Evolutionary conservation across 2,329 filamentous ascomycete species (phyloP), one percentile per base, ranked within the genome.

Genomic region (Cercospora janseana): DNA sequence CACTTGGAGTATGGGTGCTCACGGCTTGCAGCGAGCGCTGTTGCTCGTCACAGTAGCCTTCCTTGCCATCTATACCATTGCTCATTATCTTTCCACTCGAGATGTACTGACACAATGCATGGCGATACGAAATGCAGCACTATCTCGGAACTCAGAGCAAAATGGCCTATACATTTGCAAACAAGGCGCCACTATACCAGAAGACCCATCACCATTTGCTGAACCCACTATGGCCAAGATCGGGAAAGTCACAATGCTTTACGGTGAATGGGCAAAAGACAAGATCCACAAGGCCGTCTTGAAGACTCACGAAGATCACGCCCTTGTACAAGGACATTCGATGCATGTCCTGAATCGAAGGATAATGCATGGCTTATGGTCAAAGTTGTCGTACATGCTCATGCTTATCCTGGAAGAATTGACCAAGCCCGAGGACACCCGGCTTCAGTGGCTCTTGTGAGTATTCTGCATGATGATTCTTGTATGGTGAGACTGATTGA

Each of bases 381-480:
- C 47, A 41, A 60, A 57, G 46, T 52, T 51, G 4, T 46, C 52
- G 3, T 59, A 46, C 38, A 38, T 57, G 23, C 41, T 48, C 4
- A 23, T 13, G 10, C 16, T 45, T 8, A 52, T 69, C 13, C 55
- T 60, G 6, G 41, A 59, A 23, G 65, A 68, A 35, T 37, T 69
- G 37, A 51, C 55, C 23, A 66, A 65, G 49, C 60, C 60, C 5
- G 53, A 56, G 12, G 44, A 49, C 1, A 35, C 59, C 13, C 50
- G 62, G 13, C 47, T 52, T 13, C 59, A 67, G 28, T 68, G 66
- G 66, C 56, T 69, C 7, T 58, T 66, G 61, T 66, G 54, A 47
- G 34, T 43, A 23, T 9, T 10, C n/a, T 26, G 1, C n/a, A n/a
- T 38, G 5, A 4, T 15, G 20, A 18, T 27, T 4, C 28, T 31